Evolutionary conservation across 345 rosid genomes (phyloP).

Genomic region (Euclidium syriacum): DNA sequence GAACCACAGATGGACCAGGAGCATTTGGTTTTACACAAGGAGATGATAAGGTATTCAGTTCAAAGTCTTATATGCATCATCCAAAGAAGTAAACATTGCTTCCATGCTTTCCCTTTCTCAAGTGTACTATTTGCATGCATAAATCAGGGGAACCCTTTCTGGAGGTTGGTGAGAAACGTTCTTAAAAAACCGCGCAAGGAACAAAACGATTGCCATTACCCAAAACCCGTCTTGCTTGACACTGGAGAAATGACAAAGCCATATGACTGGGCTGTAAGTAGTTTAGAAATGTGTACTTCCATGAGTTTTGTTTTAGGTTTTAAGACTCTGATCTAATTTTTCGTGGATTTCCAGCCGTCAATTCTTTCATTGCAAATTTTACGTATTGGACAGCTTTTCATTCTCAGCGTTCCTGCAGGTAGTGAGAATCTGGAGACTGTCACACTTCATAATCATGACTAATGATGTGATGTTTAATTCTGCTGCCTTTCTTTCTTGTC

Average conservation of each 20-base stretch:
- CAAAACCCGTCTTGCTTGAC: constrained; percentile 97
- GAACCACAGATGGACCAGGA: constrained; percentile 99
- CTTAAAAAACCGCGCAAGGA: constrained; percentile 64
- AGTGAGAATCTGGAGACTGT: constrained; percentile 23
- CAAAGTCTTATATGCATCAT: background rate
- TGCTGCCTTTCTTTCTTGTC: constrained; percentile 16
- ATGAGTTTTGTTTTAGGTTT: background rate
- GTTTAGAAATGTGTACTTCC: background rate
- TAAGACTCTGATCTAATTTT: constrained; percentile 12
- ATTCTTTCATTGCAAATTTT: constrained; percentile 89
- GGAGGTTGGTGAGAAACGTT: constrained; percentile 76
- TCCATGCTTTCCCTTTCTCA: constrained; percentile 13
- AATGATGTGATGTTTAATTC: constrained; percentile 1
- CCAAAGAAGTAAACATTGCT: constrained; percentile 4
- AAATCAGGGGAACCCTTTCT: constrained; percentile 83
- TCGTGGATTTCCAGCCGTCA: constrained; percentile 64
- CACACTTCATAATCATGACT: background rate
- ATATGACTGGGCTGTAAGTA: constrained; percentile 94
- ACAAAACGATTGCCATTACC: constrained; percentile 78
- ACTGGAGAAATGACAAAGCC: constrained; percentile 96
- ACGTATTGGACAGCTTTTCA: constrained; percentile 83
- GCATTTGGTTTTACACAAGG: constrained; percentile 99
- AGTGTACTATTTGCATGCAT: constrained; percentile 10
- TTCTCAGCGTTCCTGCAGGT: constrained; percentile 97
- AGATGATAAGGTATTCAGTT: constrained; percentile 64